Percentiles rank a stretch among this genome's conserved stretches.
Conservation (phyloP, 306 rosid species). For the Arachis hypogaea region DNA sequence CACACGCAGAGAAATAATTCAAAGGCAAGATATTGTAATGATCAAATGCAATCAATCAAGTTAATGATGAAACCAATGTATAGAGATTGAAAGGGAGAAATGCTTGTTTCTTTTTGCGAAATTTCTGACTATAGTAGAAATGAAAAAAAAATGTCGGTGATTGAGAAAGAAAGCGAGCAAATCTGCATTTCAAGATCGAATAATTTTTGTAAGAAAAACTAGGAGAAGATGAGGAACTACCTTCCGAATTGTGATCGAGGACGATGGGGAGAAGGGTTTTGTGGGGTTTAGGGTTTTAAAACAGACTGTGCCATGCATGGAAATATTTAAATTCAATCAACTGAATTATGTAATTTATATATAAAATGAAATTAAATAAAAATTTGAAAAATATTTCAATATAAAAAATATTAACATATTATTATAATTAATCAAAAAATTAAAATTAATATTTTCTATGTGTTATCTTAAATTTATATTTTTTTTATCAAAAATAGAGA, state of each 20-base stretch:
- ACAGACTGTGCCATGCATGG: no score
- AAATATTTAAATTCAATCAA: no score
- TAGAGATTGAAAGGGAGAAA: background rate
- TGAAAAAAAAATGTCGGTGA: background rate
- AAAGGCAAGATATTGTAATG: background rate
- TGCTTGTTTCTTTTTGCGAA: background rate
- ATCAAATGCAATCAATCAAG: background rate
- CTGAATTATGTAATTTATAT: no score
- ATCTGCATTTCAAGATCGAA: background rate
- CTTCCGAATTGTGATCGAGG: constrained; percentile 20
- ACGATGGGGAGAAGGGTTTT: constrained; percentile 3
- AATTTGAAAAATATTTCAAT: no score
- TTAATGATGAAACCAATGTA: background rate
- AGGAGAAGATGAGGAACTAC: constrained; percentile 15
- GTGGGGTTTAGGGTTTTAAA: constrained; percentile 33
- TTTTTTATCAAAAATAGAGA: no score
- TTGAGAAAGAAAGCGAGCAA: background rate
- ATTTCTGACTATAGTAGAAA: background rate
- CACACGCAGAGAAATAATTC: background rate
- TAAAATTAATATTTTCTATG: no score
- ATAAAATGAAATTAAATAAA: no score
- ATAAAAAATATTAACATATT: no score
- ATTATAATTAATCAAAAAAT: no score
- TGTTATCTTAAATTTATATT: no score
- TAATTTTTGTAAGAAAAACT: background rate